phyloP scores from a whole-genome alignment of 305 asterid species.

The Solanum hybrid region DNA sequence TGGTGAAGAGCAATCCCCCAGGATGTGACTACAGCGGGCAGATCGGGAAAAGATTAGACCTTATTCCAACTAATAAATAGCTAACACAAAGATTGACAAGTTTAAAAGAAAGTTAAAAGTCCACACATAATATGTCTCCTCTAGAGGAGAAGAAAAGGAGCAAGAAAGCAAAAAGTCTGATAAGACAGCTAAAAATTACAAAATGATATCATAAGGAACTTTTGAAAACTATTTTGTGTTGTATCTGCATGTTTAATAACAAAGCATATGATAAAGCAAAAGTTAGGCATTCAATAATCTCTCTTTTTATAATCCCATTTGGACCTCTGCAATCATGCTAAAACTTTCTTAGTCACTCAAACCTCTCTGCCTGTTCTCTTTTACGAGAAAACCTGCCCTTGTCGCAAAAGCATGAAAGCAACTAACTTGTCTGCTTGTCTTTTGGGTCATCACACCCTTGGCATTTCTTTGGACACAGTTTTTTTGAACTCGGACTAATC shows the following conservation, averaged over 20 bases:
- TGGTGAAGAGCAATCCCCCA: constrained; percentile 71
- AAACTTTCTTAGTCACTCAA: background rate
- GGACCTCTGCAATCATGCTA: background rate
- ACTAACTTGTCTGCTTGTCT: background rate
- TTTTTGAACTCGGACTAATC: background rate
- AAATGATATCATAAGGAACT: background rate
- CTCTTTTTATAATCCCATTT: background rate
- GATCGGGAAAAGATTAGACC: constrained; percentile 12
- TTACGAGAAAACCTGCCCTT: background rate
- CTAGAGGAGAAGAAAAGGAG: background rate
- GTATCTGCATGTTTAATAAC: background rate
- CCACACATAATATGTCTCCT: background rate
- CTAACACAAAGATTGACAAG: background rate
- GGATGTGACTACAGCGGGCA: constrained; percentile 58
- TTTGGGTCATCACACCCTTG: background rate
- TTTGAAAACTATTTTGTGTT: background rate
- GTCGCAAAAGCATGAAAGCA: background rate
- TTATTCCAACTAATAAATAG: constrained; percentile 3
- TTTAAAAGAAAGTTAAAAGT: background rate
- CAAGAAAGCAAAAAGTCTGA: background rate
- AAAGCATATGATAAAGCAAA: background rate
- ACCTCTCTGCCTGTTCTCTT: background rate
- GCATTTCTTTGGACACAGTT: background rate
- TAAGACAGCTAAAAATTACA: background rate
- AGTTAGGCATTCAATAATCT: background rate